phyloP scores from a whole-genome alignment of 495 filamentous ascomycete species.

The Trichoderma erinaceum region DNA sequence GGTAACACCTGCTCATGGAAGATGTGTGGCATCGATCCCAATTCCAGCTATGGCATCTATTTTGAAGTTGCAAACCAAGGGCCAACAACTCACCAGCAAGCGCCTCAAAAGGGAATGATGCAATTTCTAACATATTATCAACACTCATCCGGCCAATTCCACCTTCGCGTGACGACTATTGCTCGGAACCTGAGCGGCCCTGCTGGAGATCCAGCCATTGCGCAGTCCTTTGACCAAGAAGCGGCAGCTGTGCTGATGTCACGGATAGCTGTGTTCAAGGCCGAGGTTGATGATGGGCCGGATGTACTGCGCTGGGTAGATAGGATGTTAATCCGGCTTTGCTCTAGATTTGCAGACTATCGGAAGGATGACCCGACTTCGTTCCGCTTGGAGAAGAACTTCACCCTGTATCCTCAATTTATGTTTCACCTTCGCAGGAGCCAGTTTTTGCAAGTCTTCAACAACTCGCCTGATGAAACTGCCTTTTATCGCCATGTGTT shows the following conservation, averaged over 20 bases:
- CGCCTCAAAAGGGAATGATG: constrained; percentile 89
- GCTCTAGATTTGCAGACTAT: constrained; percentile 96
- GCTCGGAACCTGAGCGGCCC: constrained; percentile 88
- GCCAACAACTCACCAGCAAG: constrained; percentile 76
- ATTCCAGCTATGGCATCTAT: constrained; percentile 90
- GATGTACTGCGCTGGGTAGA: constrained; percentile 99
- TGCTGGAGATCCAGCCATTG: constrained; percentile 92
- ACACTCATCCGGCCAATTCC: constrained; percentile 91
- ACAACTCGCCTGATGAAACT: constrained; percentile 98
- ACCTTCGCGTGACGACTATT: constrained; percentile 91
- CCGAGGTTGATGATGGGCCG: constrained; percentile 97
- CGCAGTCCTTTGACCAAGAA: constrained; percentile 98
- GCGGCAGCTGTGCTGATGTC: constrained; percentile 98
- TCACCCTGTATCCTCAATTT: constrained; percentile 97
- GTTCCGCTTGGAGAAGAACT: constrained; percentile 98
- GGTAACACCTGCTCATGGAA: constrained; percentile 99
- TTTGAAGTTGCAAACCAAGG: constrained; percentile 97
- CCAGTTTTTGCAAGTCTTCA: constrained; percentile 99
- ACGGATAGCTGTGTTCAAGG: constrained; percentile 96
- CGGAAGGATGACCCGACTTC: constrained; percentile 97
- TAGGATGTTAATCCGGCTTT: constrained; percentile 94
- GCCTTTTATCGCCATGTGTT: constrained; percentile 97
- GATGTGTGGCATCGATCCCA: constrained; percentile 96
- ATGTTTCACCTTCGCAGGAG: constrained; percentile 98
- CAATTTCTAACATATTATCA: constrained; percentile 99